Evolutionary conservation across 2,329 filamentous ascomycete species (phyloP), one percentile per base, ranked within the genome.

Genomic region (Helotiales sp.): DNA sequence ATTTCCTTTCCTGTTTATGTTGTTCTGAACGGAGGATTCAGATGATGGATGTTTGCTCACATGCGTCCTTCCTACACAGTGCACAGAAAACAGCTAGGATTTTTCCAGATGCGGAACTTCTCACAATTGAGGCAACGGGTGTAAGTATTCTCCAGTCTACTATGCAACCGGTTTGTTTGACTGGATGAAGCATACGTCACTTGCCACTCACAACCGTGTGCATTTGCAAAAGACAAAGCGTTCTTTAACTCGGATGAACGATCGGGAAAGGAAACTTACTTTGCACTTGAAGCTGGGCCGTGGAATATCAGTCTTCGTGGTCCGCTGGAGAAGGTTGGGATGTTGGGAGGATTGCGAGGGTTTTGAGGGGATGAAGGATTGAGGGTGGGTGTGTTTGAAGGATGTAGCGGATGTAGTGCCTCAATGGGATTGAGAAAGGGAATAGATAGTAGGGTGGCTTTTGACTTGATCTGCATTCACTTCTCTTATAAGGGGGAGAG

Each of bases 81-180:
- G 54, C 17, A 10, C 17, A n/a, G n/a, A 37, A 20, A 58, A 22
- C 54, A 1, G 30, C 15, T 2, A 28, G 30, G 5, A 34, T 37
- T 5, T 40, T 37, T 32, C 32, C 20, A n/a, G 15, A 58, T 28
- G 83, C 82, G 0, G 77, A 79, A 1, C 75, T 85, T 10, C 73
- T 85, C 15, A 78, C 80, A 15, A 82, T 84, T 70, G 82, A 84
- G 45, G 80, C 80, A 1, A 83, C 82, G 40, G 84, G 84, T 17
- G 82, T 83, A 77, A 77, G 81, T 75, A 10, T 0, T 8, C 22
- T 26, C 30, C 4, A 43, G 3, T 24, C 8, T 63, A 10, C n/a
- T n/a, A n/a, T n/a, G n/a, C n/a, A n/a, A n/a, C n/a, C n/a, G n/a
- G n/a, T n/a, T n/a, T n/a, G n/a, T n/a, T n/a, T 26, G 10, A n/a